Evolutionary conservation across 768 basidiomycete species (phyloP).

Genomic region (Mycena amicta): DNA sequence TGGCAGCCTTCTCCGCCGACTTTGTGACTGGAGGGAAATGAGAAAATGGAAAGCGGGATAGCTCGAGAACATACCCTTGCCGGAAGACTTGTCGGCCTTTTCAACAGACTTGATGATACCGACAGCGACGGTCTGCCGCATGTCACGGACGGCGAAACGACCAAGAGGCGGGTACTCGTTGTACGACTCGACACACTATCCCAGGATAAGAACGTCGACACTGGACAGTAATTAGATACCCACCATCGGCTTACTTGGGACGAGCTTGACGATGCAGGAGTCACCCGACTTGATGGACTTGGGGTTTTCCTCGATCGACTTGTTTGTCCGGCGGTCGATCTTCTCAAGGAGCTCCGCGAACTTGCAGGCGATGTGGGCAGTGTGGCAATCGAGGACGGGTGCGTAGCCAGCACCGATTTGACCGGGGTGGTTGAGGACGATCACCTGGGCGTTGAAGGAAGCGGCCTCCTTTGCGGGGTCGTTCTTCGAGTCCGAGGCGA

Average conservation of each 20-base stretch:
- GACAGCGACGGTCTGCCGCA: slow-evolving; percentile 99
- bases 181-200: slow-evolving; percentile 81
- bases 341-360: slow-evolving; percentile 98
- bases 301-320: slow-evolving; percentile 82
- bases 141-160: slow-evolving; percentile 99
- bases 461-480: slow-evolving; percentile 99
- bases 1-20: slow-evolving; percentile 93
- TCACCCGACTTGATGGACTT: slow-evolving; percentile 99
- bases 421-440: slow-evolving; percentile 99
- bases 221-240: slow-evolving; percentile 19
- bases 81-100: slow-evolving; percentile 86
- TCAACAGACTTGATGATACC: slow-evolving; percentile 99
- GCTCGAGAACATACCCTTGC: slow-evolving; percentile 65
- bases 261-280: slow-evolving; percentile 97
- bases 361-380: slow-evolving; percentile 99
- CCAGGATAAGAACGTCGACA: slow-evolving; percentile 30
- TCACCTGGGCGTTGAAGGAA: slow-evolving; percentile 99
- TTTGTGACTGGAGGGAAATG: slow-evolving; percentile 67
- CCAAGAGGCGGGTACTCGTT: slow-evolving; percentile 98
- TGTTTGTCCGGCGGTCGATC: slow-evolving; percentile 98
- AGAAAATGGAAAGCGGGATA: slow-evolving; percentile 4
- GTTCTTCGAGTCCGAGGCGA: slow-evolving; percentile 99
- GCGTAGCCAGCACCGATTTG: slow-evolving; percentile 99
- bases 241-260: slow-evolving; percentile 93
- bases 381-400: slow-evolving; percentile 99